Evolutionary conservation across 495 filamentous ascomycete species (phyloP), one percentile per base, ranked within the genome.

Genomic region (Penicillium arizonense): DNA sequence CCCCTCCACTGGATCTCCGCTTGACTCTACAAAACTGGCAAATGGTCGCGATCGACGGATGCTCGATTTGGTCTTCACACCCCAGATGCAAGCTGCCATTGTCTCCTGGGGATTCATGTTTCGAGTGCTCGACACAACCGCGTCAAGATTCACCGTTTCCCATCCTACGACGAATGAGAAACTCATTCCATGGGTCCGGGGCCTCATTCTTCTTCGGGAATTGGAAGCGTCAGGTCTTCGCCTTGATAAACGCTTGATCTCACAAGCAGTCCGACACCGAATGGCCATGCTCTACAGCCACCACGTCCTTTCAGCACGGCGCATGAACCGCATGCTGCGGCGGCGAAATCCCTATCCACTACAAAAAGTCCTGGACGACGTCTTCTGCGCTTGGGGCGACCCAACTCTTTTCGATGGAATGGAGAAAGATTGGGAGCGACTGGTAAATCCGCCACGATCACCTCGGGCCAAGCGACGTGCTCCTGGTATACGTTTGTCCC

Each of bases 71-170:
- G 72, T 85, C 30, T 84, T 84, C 57, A 65, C 44, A 14, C 60
- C 51, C 0, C 53, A 65, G 5, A 72, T 82, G 57, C 79, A 80
- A 59, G 69, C 69, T 28, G 79, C 78, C 11, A 71, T 85, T 35
- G 73, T 86, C 26, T 62, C 71, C n/a, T 85, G 82, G 82, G 81
- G 82, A 3, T 86, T 86, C 62, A 74, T 65, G 44, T 64, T 71
- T 36, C 62, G 56, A 1, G 57, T 73, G 16, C 65, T 67, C 8
- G 18, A 44, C 44, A 47, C 59, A 2, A 57, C 48, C 26, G 42
- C 45, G 24, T 50, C 53, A 7, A 56, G 54, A 33, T 45, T 36
- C 3, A 47, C 57, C 26, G 47, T 50, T 16, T 32, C 48, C 8
- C 41, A 59, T 30, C 58, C 52, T 7, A 21, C 30, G 2, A 36